Percentiles rank a stretch among this genome's conserved stretches.
These are phyloP conservation scores for Amaranthus tricolor DNA, from an alignment of 179 eudicot genomes.

Conservation along the genomic window DNA sequence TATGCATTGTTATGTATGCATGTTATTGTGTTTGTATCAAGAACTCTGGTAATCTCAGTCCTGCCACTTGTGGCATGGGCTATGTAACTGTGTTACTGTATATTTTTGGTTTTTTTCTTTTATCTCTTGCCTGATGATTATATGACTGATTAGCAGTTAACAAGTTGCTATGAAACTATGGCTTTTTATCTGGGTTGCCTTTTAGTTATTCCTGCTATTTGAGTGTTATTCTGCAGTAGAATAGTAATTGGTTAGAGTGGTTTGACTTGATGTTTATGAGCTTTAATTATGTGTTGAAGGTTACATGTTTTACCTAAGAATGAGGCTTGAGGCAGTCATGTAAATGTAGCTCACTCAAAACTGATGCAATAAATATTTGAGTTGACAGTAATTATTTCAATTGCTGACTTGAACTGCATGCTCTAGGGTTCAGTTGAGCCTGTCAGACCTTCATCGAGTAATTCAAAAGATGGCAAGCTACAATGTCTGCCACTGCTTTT, in stretches of 20 bases:
- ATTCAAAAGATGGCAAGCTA: constrained; percentile 43
- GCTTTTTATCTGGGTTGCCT: neutral
- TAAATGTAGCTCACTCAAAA: too few species aligned
- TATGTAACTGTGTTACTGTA: neutral
- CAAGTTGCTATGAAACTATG: neutral
- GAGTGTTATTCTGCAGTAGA: neutral
- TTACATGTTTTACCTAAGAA: too few species aligned
- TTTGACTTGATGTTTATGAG: too few species aligned
- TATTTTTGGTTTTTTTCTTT: neutral
- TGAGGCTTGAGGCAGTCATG: too few species aligned
- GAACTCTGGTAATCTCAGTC: neutral
- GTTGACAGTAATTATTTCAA: too few species aligned
- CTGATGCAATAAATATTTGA: too few species aligned
- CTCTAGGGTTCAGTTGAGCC: constrained; percentile 57
- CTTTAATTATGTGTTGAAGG: too few species aligned
- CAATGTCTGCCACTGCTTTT: constrained; percentile 67
- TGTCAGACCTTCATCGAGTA: constrained; percentile 33
- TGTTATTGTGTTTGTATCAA: neutral
- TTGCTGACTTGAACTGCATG: neutral
- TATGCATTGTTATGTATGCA: too few species aligned
- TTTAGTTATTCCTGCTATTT: neutral
- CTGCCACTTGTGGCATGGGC: neutral
- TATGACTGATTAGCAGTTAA: neutral
- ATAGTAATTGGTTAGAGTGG: too few species aligned
- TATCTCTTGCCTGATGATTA: neutral